Conservation (phyloP, 179 eudicot genomes). For the Silene coronaria region DNA sequence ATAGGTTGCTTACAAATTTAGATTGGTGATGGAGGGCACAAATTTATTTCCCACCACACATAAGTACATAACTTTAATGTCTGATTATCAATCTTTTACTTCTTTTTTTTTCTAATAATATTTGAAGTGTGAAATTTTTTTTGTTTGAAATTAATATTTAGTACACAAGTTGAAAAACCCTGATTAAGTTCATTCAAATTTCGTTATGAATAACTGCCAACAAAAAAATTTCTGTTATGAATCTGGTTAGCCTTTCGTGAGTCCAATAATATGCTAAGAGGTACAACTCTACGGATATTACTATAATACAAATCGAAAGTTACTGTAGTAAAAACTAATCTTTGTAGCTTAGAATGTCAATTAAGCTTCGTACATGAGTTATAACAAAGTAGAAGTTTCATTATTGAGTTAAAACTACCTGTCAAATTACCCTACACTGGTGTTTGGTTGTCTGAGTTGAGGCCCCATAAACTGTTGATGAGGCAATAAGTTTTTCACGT, state of each 20-base stretch:
- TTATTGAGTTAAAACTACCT: not conserved
- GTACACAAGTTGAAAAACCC: not conserved
- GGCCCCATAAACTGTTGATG: not conserved
- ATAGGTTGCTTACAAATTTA: not conserved
- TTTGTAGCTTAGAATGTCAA: not conserved
- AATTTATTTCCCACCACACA: not conserved
- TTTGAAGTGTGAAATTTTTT: not conserved
- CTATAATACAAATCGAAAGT: not conserved
- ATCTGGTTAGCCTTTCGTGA: not conserved
- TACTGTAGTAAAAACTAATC: not conserved
- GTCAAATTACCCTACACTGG: not conserved
- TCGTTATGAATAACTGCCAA: not conserved
- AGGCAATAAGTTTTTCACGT: constrained; percentile 6
- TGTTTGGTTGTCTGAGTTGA: not conserved
- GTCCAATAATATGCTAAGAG: not conserved
- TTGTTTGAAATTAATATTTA: not conserved
- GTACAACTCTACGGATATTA: not conserved
- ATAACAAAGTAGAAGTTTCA: not conserved
- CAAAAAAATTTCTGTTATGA: not conserved
- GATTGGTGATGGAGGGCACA: not conserved
- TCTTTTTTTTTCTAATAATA: not conserved
- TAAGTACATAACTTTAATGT: not conserved
- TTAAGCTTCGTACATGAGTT: not conserved
- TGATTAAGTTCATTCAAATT: not conserved
- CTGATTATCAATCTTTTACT: not conserved